phyloP scores from a whole-genome alignment of 1,284 basidiomycete species.

The Leucoagaricus sp. region DNA sequence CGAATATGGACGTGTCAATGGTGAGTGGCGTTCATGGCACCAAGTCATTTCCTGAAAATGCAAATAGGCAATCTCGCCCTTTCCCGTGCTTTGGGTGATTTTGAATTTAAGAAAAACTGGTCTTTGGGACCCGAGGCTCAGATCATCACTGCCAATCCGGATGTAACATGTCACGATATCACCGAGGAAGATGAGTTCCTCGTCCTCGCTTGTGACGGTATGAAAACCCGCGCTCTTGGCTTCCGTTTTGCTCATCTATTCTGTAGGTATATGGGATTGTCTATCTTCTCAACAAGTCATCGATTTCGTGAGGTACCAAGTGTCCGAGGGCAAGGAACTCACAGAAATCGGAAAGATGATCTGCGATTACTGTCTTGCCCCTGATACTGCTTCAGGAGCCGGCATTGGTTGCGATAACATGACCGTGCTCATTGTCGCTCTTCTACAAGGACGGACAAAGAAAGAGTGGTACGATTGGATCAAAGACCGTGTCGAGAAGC shows the following conservation, averaged over 20 bases:
- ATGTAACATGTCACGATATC: conserved; percentile 81
- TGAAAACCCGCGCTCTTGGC: conserved; percentile 30
- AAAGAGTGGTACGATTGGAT: conserved; percentile 96
- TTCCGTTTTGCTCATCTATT: conserved; percentile 14
- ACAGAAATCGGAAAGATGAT: conserved; percentile 86
- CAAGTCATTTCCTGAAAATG: background rate
- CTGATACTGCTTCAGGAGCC: conserved; percentile 86
- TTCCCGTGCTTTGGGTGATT: conserved; percentile 95
- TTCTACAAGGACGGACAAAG: conserved; percentile 85
- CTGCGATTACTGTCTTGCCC: conserved; percentile 93
- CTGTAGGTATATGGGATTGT: conserved; percentile 97
- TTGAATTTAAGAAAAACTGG: conserved; percentile 97
- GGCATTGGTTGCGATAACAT: conserved; percentile 99
- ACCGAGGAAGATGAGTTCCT: conserved; percentile 95
- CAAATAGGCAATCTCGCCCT: conserved; percentile 90
- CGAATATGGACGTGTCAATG: conserved; percentile 97
- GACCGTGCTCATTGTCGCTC: conserved; percentile 91
- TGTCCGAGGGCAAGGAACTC: conserved; percentile 83
- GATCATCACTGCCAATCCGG: conserved; percentile 95
- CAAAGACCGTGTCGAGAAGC: conserved; percentile 77
- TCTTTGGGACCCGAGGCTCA: conserved; percentile 85
- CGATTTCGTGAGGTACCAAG: conserved; percentile 84
- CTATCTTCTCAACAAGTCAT: conserved; percentile 92
- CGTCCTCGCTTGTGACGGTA: conserved; percentile 95
- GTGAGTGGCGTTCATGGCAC: conserved; percentile 46